Evolutionary conservation across 192 early-diverging fungal genomes (phyloP), one percentile per base, ranked within the genome.

Genomic region (Podila minutissima): DNA sequence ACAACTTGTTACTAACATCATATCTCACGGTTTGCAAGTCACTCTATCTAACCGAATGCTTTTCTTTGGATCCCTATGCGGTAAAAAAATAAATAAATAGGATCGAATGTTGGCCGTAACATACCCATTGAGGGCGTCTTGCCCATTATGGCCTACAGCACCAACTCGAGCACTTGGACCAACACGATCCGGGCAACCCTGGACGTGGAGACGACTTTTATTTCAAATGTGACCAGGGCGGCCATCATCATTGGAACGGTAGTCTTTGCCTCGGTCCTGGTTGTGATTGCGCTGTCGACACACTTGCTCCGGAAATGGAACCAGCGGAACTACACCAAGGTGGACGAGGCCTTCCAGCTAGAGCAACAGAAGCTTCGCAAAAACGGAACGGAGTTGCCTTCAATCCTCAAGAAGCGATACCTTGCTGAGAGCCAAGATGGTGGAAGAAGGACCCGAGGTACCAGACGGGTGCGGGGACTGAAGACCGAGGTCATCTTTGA

Each of bases 371-470:
- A 46, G 53, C 59, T 41, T 17, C 59, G 59, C 28, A 59, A 46
- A n/a, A 69, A 29, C 26, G 46, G 58, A 2, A 38, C 41, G 6
- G 66, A 46, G n/a, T 13, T 81, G 22, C 77, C 77, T 5, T 81
- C 77, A 20, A 81, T 81, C 17, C 28, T 81, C 70, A 81, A 81
- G 55, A 81, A 81, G 67, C 59, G 53, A 24, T 62, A 73, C n/a
- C 33, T 64, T 28, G 62, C 67, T 11, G 69, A 59, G 32, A 48
- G 65, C 24, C 57, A 65, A 2, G 38, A 41, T 41, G 31, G 32
- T 33, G 46, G 28, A 41, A 11, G 59, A 20, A 26, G 12, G 9
- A 3, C 13, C 6, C 10, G 33, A 10, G 29, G 35, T 2, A n/a
- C 59, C 9, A 49, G 29, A 2, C 53, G 38, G 1, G 46, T 19